Percentiles rank a stretch among this genome's conserved stretches.
Conservation (phyloP, 2,329 filamentous ascomycete species). For the Paraphoma chrysanthemicola region DNA sequence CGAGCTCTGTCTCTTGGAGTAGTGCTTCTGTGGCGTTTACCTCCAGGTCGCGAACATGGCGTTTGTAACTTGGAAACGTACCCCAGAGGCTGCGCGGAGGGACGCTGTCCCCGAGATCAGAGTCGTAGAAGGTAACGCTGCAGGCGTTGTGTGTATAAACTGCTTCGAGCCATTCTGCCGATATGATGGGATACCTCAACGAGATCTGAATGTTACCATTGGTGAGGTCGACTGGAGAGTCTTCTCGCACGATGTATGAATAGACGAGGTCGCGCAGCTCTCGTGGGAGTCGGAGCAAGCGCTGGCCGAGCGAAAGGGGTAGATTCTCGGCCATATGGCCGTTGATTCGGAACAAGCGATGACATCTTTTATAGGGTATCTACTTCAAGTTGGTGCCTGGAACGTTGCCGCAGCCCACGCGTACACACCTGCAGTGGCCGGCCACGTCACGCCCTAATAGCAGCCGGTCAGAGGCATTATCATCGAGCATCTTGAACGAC, state of each 20-base stretch:
- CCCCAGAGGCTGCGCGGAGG: background rate
- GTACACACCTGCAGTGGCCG: background rate
- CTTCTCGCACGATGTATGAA: slow-evolving; percentile 5
- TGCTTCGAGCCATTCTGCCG: slow-evolving; percentile 17
- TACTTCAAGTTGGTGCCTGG: background rate
- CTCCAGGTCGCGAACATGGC: slow-evolving; percentile 16
- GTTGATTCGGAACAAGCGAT: background rate
- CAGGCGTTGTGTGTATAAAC: slow-evolving; percentile 17
- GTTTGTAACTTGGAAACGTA: background rate
- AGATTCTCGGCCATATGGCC: background rate
- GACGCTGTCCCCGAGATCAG: background rate
- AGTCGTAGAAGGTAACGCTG: background rate
- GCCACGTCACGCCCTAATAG: no score
- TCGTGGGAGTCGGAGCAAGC: slow-evolving; percentile 18
- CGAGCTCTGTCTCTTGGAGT: background rate
- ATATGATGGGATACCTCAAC: slow-evolving; percentile 2
- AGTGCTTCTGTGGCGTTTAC: slow-evolving; percentile 9
- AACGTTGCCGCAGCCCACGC: background rate
- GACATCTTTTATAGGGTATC: background rate
- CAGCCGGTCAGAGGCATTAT: no score
- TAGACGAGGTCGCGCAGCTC: slow-evolving; percentile 30
- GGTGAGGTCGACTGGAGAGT: slow-evolving; percentile 7
- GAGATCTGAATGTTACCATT: background rate
- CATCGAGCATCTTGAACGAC: background rate
- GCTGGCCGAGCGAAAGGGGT: background rate